phyloP scores from a whole-genome alignment of 1,284 basidiomycete genomes.

The Pascua sp. region DNA sequence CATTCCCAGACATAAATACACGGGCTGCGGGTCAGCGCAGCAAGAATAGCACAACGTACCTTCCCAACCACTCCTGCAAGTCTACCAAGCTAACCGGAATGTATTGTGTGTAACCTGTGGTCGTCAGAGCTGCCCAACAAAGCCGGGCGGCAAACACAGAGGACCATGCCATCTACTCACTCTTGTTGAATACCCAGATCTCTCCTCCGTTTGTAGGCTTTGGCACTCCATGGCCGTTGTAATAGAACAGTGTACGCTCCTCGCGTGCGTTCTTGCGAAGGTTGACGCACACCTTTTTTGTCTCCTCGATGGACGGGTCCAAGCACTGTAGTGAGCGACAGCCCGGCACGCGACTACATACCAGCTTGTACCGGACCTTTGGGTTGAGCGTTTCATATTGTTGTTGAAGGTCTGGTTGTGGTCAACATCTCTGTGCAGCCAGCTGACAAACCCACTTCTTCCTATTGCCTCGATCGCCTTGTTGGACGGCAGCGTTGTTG shows the following conservation, averaged over 20 bases:
- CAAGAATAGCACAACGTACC: conserved; percentile 27
- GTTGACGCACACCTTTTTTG: conserved; percentile 81
- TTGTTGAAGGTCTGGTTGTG: conserved; percentile 66
- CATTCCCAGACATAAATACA: conserved; percentile 99
- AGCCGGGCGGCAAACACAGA: neutral
- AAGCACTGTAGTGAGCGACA: conserved; percentile 58
- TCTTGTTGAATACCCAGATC: conserved; percentile 97
- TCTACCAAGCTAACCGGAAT: conserved; percentile 94
- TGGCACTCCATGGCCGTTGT: conserved; percentile 97
- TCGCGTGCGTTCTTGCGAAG: conserved; percentile 86
- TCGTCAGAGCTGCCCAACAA: conserved; percentile 5
- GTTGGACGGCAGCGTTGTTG: conserved; percentile 76
- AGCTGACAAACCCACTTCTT: conserved; percentile 30
- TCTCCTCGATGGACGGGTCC: conserved; percentile 92
- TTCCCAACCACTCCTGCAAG: conserved; percentile 81
- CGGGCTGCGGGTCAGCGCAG: conserved; percentile 57
- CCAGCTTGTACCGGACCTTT: conserved; percentile 84
- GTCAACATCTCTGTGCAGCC: conserved; percentile 9
- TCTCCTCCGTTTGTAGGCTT: conserved; percentile 95
- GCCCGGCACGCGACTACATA: conserved; percentile 23
- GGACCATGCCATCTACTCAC: conserved; percentile 38
- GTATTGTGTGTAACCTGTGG: conserved; percentile 83
- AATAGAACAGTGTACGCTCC: conserved; percentile 93
- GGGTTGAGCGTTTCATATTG: conserved; percentile 87
- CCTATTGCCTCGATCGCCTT: conserved; percentile 63